Evolutionary conservation across 2,329 filamentous ascomycete genomes (phyloP).

Genomic region (Chrysoporthe deuterocubensis): DNA sequence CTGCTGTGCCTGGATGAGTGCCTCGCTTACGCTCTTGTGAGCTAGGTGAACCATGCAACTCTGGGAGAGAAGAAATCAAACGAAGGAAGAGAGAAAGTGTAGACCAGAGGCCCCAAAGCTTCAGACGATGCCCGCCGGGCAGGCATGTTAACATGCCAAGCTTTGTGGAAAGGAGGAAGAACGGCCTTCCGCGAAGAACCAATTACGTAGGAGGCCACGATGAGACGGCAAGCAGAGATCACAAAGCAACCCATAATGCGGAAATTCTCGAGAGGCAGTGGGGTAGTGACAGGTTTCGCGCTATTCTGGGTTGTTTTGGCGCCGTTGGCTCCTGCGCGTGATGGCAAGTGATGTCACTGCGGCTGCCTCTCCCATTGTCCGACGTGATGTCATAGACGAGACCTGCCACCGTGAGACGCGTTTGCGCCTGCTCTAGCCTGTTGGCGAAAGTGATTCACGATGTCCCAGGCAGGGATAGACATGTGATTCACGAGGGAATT

Average conservation of each 20-base stretch:
- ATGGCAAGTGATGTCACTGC: conserved; percentile 12
- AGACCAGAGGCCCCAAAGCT: neutral
- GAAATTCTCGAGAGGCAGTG: neutral
- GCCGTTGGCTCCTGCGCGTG: neutral
- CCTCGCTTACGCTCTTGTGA: neutral
- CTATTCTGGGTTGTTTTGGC: neutral
- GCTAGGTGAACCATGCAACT: neutral
- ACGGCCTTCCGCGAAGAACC: neutral
- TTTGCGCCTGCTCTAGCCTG: neutral
- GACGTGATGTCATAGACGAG: conserved; percentile 13
- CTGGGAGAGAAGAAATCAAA: no score
- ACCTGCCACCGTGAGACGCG: neutral
- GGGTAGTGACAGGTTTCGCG: neutral
- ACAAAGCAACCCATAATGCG: neutral
- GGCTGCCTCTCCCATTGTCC: neutral
- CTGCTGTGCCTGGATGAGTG: no score
- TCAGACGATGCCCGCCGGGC: neutral
- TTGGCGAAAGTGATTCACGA: neutral
- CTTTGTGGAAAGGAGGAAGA: conserved; percentile 3
- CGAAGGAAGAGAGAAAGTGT: no score
- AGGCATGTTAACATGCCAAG: neutral
- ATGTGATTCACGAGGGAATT: neutral
- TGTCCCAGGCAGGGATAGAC: neutral
- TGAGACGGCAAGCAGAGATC: neutral
- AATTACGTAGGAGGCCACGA: conserved; percentile 11